A percentile compares a stretch with the other conserved stretches of the same genome.
Conservation (phyloP, 2,329 filamentous ascomycete genomes). For the Lachnellula arida region DNA sequence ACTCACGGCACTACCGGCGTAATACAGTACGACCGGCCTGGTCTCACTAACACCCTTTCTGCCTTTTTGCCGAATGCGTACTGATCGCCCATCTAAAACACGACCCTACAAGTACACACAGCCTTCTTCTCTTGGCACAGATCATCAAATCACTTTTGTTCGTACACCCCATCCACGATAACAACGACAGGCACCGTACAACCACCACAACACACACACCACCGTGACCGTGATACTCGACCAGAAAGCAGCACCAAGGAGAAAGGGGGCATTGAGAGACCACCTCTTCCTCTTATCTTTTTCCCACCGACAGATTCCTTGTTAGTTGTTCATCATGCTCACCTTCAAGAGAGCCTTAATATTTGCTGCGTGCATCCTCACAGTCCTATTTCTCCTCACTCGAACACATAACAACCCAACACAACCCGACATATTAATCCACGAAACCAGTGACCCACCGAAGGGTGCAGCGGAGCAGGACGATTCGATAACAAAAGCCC, state of each 20-base stretch:
- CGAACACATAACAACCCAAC: constrained; percentile 44
- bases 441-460: constrained; percentile 6
- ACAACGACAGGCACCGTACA: not conserved
- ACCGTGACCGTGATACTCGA: not conserved
- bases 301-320: not conserved
- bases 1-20: too few relatives aligned
- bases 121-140: not conserved
- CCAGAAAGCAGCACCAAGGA: not conserved
- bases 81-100: not conserved
- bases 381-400: constrained; percentile 65
- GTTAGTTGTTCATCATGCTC: constrained; percentile 54
- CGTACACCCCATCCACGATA: not conserved
- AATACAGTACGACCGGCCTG: too few relatives aligned
- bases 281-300: not conserved
- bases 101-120: not conserved
- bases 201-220: not conserved
- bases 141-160: too few relatives aligned
- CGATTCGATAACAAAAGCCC: constrained; percentile 9
- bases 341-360: constrained; percentile 73
- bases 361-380: constrained; percentile 63
- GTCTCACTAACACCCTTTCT: too few relatives aligned
- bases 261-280: not conserved
- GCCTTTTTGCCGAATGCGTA: not conserved
- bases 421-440: constrained; percentile 3
- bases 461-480: not conserved